Base-by-base conservation (phyloP, 352 stramenopile species). In the Thraustochytrium striatum region DNA sequence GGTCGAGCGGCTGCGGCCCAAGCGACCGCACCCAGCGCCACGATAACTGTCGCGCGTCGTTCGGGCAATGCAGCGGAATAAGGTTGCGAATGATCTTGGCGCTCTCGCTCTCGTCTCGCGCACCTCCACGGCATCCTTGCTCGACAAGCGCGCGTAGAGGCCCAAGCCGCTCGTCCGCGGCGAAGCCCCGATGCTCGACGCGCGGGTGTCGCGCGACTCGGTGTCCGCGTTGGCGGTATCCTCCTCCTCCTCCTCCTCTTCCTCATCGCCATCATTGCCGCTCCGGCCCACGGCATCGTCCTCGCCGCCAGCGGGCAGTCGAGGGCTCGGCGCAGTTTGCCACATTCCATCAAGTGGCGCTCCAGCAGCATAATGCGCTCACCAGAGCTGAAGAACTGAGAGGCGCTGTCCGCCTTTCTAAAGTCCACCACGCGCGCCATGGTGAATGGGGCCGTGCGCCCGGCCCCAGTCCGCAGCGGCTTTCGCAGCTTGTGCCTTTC, bases 1-100 rank as follows among this genome's bases (percentile, higher is more conserved):
- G 90, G 83, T 93, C 87, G 13, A 96, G 81, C 25, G 91, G 90
- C 72, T 95, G 90, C 61, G 88, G 87, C 13, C 57, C 16, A 13
- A 75, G 16, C 32, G 65, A 75, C 41, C 25, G 25, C n/a, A 75
- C 39, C 65, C 65, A 75, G 3, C 16, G 28, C 16, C 30, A 28
- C 19, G 36, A 32, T 25, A 75, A 43, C 5, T 58, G 41, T 9
- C 61, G 41, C 25, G 68, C 65, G n/a, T 75, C 65, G 2, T 58
- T 30, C 1, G 44, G 16, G 65, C 52, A 61, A 30, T 75, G 65
- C 43, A 75, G 65, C 21, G 65, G 65, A 9, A 61, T 50, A 7
- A 75, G 65, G 9, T 58, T 30, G 16, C 43, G 43, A 21, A 75
- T 50, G 25, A 75, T 38, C 47, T 55, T 55, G 16, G 47, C 25